These are phyloP conservation scores for Petrea volubilis DNA, from an alignment of 257 asterid genomes.

Conservation along the genomic window DNA sequence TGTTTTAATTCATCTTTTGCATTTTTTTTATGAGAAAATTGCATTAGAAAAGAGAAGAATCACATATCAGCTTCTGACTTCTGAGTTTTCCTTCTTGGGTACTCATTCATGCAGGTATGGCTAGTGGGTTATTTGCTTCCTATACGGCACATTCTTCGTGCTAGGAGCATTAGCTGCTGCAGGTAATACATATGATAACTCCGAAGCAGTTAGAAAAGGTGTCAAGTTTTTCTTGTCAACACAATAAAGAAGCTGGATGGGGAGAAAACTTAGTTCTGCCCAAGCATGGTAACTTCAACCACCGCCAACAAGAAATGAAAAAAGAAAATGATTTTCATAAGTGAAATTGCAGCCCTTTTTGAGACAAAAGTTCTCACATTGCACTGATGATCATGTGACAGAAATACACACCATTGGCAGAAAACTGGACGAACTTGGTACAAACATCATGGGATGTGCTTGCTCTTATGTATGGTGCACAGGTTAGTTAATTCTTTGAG, in stretches of 20 bases:
- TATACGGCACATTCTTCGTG: slow-evolving; percentile 68
- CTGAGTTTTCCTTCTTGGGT: no score
- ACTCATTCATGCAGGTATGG: slow-evolving; percentile 72
- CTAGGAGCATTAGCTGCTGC: slow-evolving; percentile 53
- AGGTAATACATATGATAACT: slow-evolving; percentile 57
- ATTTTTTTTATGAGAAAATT: no score
- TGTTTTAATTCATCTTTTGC: no score
- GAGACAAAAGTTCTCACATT: not conserved
- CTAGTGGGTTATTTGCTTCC: slow-evolving; percentile 77
- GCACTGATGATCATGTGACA: slow-evolving; percentile 23
- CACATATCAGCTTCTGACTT: no score
- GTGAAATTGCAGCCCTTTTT: not conserved
- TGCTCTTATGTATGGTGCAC: no score
- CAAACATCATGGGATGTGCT: slow-evolving; percentile 81
- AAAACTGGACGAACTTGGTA: slow-evolving; percentile 71
- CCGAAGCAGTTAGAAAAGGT: slow-evolving; percentile 54
- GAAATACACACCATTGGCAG: slow-evolving; percentile 77
- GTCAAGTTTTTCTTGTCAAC: slow-evolving; percentile 49
- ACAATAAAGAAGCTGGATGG: slow-evolving; percentile 93
- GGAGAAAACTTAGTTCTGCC: slow-evolving; percentile 86
- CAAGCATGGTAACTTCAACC: slow-evolving; percentile 57
- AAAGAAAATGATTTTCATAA: no score
- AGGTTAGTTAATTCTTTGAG: no score
- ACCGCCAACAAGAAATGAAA: not conserved
- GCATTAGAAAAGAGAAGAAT: no score